Conservation (phyloP, 768 basidiomycete genomes). For the Daedalea quercina region DNA sequence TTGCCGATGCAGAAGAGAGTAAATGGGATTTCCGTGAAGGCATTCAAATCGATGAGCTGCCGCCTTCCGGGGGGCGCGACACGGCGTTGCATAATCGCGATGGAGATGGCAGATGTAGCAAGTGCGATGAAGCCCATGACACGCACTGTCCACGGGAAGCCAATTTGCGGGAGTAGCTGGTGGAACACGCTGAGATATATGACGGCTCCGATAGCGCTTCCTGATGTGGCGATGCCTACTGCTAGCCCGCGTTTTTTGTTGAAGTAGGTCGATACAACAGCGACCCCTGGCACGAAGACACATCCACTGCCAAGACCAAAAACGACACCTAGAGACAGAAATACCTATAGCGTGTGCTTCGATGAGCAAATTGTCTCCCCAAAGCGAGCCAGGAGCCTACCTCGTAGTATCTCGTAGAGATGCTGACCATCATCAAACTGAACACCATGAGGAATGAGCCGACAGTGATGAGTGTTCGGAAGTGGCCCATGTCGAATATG, state of each 20-base stretch:
- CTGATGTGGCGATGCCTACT: conserved; percentile 48
- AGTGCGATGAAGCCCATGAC: conserved; percentile 34
- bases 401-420: conserved; percentile 30
- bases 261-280: conserved; percentile 48
- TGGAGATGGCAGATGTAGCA: conserved; percentile 18
- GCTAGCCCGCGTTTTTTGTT: conserved; percentile 38
- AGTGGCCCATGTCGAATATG: conserved; percentile 29
- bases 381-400: conserved; percentile 14
- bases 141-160: conserved; percentile 39
- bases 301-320: conserved; percentile 45
- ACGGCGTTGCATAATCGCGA: conserved; percentile 15
- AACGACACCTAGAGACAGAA: conserved; percentile 47
- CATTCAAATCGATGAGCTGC: not conserved
- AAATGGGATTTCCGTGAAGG: not conserved
- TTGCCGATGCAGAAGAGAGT: not conserved
- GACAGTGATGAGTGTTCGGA: conserved; percentile 10
- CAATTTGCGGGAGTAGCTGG: conserved; percentile 27
- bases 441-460: conserved; percentile 18
- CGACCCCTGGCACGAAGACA: conserved; percentile 44
- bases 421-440: conserved; percentile 35
- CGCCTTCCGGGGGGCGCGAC: conserved; percentile 1
- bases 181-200: conserved; percentile 55
- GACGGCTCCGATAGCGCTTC: conserved; percentile 22
- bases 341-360: conserved; percentile 30
- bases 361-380: too few species aligned